These are phyloP conservation scores for Physcomitrium patens DNA, from an alignment of 225 moss, liverwort and hornwort species.

Conservation along the genomic window DNA sequence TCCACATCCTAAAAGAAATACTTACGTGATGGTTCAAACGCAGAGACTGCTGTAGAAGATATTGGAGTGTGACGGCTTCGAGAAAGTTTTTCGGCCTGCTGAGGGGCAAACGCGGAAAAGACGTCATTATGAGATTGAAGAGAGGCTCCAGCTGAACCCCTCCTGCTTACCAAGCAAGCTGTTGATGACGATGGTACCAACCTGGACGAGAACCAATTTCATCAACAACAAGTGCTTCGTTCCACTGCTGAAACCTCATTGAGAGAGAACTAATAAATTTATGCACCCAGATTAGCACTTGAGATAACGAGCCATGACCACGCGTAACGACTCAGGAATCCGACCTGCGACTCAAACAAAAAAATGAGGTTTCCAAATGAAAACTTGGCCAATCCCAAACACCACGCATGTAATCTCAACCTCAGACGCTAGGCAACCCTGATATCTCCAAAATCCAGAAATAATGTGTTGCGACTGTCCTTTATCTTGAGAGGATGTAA, in stretches of 20 bases:
- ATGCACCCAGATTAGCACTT: not conserved
- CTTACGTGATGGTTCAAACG: slow-evolving; percentile 36
- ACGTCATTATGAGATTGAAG: slow-evolving; percentile 31
- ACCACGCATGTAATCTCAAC: not conserved
- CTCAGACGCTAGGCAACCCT: not conserved
- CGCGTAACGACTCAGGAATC: not conserved
- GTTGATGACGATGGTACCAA: slow-evolving; percentile 27
- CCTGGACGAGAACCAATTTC: slow-evolving; percentile 28
- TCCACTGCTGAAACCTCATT: not conserved
- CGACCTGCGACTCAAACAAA: not conserved
- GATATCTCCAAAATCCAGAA: not conserved
- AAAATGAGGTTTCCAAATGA: not conserved
- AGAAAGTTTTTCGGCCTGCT: slow-evolving; percentile 34
- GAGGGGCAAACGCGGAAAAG: slow-evolving; percentile 35
- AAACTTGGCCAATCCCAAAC: not conserved
- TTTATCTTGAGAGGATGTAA: not conserved
- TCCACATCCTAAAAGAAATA: not conserved
- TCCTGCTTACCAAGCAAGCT: slow-evolving; percentile 35
- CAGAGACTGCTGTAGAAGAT: slow-evolving; percentile 30
- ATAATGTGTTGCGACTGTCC: not conserved
- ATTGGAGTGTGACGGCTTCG: slow-evolving; percentile 34
- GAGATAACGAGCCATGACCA: not conserved
- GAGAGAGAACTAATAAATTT: not conserved
- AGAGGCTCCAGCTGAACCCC: slow-evolving; percentile 31
- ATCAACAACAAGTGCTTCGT: not conserved